Conservation (phyloP, 2,329 filamentous ascomycete species). For the Aspergillus amoenus region DNA sequence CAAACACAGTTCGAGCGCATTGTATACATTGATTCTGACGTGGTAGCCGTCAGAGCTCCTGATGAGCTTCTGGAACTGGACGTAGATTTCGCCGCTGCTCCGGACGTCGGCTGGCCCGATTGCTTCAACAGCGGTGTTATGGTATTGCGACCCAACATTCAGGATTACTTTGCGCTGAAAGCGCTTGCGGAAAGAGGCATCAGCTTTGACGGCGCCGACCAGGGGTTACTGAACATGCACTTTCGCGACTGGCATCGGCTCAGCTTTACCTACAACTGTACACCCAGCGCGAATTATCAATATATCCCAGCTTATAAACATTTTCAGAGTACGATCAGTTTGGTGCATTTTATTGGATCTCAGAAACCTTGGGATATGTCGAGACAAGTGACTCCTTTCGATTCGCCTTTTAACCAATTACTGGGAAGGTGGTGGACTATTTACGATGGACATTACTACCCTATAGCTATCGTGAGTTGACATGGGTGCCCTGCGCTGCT, state of each 20-base stretch:
- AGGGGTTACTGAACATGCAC: constrained; percentile 93
- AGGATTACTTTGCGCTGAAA: constrained; percentile 80
- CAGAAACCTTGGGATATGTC: constrained; percentile 82
- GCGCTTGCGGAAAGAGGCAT: constrained; percentile 82
- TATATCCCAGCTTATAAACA: constrained; percentile 93
- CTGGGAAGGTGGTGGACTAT: constrained; percentile 89
- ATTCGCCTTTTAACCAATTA: constrained; percentile 72
- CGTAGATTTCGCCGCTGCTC: constrained; percentile 68
- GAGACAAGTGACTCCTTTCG: constrained; percentile 34
- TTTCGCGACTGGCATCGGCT: constrained; percentile 83
- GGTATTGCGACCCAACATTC: constrained; percentile 81
- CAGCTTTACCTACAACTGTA: constrained; percentile 96
- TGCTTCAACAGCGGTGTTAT: constrained; percentile 98
- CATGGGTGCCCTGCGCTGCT: neutral
- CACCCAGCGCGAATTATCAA: constrained; percentile 93
- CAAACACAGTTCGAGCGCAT: constrained; percentile 87
- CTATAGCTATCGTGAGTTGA: constrained; percentile 22
- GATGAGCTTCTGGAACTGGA: constrained; percentile 82
- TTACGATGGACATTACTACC: constrained; percentile 80
- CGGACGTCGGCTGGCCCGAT: constrained; percentile 97
- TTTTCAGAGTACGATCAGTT: constrained; percentile 83
- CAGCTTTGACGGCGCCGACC: constrained; percentile 96
- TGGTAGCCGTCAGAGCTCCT: constrained; percentile 84
- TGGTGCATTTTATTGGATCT: constrained; percentile 91
- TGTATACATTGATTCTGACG: constrained; percentile 91